Conservation (phyloP, 1,139 yeast genomes). For the Lodderomyces orthopsilosis region DNA sequence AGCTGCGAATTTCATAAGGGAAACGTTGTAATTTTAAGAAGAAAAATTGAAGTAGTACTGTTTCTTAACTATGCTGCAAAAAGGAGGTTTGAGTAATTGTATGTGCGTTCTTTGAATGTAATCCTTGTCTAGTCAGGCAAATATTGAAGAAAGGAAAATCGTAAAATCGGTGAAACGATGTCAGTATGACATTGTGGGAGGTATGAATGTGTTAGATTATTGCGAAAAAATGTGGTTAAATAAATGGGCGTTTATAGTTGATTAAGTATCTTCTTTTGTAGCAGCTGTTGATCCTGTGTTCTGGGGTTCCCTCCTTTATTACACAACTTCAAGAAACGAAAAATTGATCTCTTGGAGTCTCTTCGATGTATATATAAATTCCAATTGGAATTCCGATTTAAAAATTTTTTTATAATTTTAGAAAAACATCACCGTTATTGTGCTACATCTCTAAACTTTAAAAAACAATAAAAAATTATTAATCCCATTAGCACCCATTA, state of each 20-base stretch:
- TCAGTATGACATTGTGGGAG: slow-evolving; percentile 1
- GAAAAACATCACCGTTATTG: too few species aligned
- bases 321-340: too few species aligned
- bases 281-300: too few species aligned
- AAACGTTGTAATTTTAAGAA: not conserved
- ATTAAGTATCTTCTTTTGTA: too few species aligned
- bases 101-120: not conserved
- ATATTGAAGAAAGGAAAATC: not conserved
- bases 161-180: not conserved
- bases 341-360: too few species aligned
- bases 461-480: too few species aligned
- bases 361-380: not conserved
- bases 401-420: too few species aligned
- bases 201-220: too few species aligned
- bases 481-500: too few species aligned
- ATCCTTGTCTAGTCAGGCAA: not conserved
- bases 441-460: too few species aligned
- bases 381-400: not conserved
- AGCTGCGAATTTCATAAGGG: not conserved
- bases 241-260: too few species aligned
- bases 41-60: too few species aligned
- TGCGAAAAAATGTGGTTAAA: not conserved
- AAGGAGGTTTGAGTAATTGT: not conserved
- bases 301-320: not conserved
- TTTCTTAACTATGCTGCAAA: not conserved